A percentile compares a stretch with the other conserved stretches of the same genome.
Evolutionary conservation across 1,284 basidiomycete species (phyloP).

Genomic region (Tilletia walkeri): DNA sequence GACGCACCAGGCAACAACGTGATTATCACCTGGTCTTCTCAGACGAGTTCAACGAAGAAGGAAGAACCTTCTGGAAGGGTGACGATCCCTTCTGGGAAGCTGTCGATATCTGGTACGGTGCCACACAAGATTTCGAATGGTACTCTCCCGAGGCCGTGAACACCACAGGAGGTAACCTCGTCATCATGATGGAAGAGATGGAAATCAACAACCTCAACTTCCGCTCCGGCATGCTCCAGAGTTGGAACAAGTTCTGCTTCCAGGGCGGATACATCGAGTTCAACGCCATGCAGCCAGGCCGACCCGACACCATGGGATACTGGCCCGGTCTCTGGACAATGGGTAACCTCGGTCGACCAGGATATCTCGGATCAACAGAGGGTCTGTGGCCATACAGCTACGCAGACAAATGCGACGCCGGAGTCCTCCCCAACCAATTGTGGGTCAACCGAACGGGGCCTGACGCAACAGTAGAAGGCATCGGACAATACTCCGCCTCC

Average conservation of each 20-base stretch:
- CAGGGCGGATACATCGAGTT: constrained; percentile 53
- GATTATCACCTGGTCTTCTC: constrained; percentile 22
- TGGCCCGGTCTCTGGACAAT: constrained; percentile 57
- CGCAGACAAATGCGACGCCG: constrained; percentile 48
- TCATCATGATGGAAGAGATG: constrained; percentile 41
- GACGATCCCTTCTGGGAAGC: constrained; percentile 49
- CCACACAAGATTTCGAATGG: constrained; percentile 54
- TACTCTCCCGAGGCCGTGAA: constrained; percentile 54
- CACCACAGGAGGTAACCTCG: constrained; percentile 42
- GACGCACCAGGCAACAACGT: constrained; percentile 17
- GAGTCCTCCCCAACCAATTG: neutral
- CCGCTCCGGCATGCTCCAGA: constrained; percentile 53
- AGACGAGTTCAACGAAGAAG: constrained; percentile 22
- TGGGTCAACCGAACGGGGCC: constrained; percentile 13
- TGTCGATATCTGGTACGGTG: constrained; percentile 53
- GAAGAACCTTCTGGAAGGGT: constrained; percentile 19
- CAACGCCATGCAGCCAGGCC: constrained; percentile 33
- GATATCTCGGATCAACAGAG: constrained; percentile 52
- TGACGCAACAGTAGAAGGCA: neutral
- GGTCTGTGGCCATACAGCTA: constrained; percentile 57
- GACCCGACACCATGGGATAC: constrained; percentile 56
- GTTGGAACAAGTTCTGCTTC: constrained; percentile 56
- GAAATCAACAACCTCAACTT: constrained; percentile 49
- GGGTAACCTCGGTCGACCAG: constrained; percentile 45
- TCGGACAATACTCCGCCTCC: constrained; percentile 1